Evolutionary conservation across 768 basidiomycete species (phyloP), one percentile per base, ranked within the genome.

Genomic region (Lactarius tabidus): DNA sequence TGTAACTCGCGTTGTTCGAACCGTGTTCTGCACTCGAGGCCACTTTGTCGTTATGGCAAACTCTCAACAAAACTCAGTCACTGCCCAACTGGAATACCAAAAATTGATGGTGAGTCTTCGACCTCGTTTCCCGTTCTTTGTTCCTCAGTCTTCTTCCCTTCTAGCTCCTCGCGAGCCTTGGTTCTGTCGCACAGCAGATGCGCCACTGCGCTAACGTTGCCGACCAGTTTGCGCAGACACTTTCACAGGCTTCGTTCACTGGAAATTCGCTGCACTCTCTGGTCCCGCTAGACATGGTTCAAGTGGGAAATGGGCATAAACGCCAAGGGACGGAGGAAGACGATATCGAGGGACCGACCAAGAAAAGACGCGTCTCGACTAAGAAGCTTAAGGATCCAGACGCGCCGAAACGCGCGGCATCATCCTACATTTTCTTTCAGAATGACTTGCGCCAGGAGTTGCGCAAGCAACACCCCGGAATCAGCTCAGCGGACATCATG

Each of bases 391-490:
- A 88, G 75, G 95, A 98, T 72, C 94, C 95, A 23, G 90, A 95
- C 75, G 94, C 94, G 64, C 96, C 96, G 36, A 97, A 95, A 74
- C 88, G 93, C 10, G 95, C 96, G 31, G 83, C 93, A 17, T 91
- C 91, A 8, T 93, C 94, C 23, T 98, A 96, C 78, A 85, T 98
- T 72, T 79, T 95, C 70, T 98, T 90, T 82, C 96, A 98, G 78
- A 97, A 96, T 74, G 90, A 91, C 17, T 82, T 94, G 60, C 89
- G 94, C 74, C 84, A 84, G 65, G 80, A 84, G 63, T 80, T 95
- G 70, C 87, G 88, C 78, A 79, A 80, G 43, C 75, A 81, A 70
- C 77, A 90, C 74, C 89, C 91, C 12, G 76, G 78, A 10, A 75
- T 93, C 64, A 75, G 82, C 41, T 88, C 97, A 73, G 74, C 82